These are phyloP conservation scores for Leptographium procerum DNA, from an alignment of 2,329 filamentous ascomycete genomes.

Conservation along the genomic window DNA sequence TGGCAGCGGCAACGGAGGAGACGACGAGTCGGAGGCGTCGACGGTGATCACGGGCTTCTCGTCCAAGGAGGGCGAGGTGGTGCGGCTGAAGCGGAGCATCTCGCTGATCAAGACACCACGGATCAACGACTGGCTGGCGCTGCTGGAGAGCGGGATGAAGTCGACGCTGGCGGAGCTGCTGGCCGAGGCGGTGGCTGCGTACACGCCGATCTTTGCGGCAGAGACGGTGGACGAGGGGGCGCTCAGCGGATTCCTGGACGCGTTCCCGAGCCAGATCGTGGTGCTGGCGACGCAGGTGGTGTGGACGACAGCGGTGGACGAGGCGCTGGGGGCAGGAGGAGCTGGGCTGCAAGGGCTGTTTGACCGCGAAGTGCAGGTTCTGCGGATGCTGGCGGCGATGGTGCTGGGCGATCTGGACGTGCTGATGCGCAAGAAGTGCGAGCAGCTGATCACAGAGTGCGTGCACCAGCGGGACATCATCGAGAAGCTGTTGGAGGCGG, in stretches of 20 bases:
- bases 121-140: conserved; percentile 98
- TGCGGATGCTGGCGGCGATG: conserved; percentile 75
- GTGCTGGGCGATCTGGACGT: conserved; percentile 83
- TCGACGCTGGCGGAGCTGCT: conserved; percentile 82
- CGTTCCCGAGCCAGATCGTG: conserved; percentile 87
- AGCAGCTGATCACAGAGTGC: conserved; percentile 97
- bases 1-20: background rate
- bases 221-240: conserved; percentile 57
- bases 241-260: conserved; percentile 69
- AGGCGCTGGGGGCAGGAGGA: conserved; percentile 54
- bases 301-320: conserved; percentile 83
- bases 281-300: conserved; percentile 88
- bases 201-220: conserved; percentile 64
- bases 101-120: conserved; percentile 86
- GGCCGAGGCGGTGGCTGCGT: conserved; percentile 73
- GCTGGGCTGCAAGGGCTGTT: conserved; percentile 58
- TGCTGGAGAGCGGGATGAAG: conserved; percentile 90
- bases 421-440: conserved; percentile 88
- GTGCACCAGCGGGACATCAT: conserved; percentile 95
- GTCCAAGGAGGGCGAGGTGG: conserved; percentile 88
- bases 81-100: conserved; percentile 80
- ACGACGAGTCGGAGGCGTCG: conserved; percentile 52
- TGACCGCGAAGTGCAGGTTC: conserved; percentile 71
- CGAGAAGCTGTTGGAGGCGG: conserved; percentile 67
- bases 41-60: conserved; percentile 86